Evolutionary conservation across 306 rosid genomes (phyloP), one percentile per base, ranked within the genome.

Genomic region (Sophora flavescens): DNA sequence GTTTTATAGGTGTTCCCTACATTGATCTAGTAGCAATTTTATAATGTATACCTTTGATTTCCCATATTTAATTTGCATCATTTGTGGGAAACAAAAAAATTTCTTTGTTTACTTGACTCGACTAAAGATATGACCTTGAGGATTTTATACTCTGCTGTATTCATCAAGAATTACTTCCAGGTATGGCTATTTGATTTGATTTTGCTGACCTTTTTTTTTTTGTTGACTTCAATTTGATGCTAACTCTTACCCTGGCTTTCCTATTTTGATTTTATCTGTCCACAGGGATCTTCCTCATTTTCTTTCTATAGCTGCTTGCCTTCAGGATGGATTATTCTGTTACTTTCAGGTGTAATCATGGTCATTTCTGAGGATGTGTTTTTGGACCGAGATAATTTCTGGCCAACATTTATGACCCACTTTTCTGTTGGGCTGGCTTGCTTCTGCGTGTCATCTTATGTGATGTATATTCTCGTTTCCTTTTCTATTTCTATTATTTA

Each of bases 71-170:
- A 61, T 32, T 72, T 56, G 64, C 78, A 56, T 16, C 48, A 39
- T 74, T 58, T 70, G 16, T 78, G 33, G 22, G 48, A 33, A 13
- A 47, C 73, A 65, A 66, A 66, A 32, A 59, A 0, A 48, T 15
- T 42, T 77, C 30, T 78, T 26, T 83, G 75, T 71, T 81, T 86
- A 65, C 97, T 89, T 95, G 80, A 95, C 97, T 74, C 17, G 6
- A 78, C 70, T 39, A 54, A 84, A 92, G 99, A 92, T 87, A 95
- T 92, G 99, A 78, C 82, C 75, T 77, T 92, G 84, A 92, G 99
- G 87, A 92, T 95, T 71, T 45, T 73, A 56, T 92, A 90, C 88
- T 92, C 97, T 7, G 86, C 86, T 13, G 60, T 84, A 53, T 95
- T 95, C 87, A 89, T 90, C 84, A 87, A 86, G 84, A 68, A 65